Base-by-base conservation (phyloP, 2,329 filamentous ascomycete species). In the Penicillium brasilianum region DNA sequence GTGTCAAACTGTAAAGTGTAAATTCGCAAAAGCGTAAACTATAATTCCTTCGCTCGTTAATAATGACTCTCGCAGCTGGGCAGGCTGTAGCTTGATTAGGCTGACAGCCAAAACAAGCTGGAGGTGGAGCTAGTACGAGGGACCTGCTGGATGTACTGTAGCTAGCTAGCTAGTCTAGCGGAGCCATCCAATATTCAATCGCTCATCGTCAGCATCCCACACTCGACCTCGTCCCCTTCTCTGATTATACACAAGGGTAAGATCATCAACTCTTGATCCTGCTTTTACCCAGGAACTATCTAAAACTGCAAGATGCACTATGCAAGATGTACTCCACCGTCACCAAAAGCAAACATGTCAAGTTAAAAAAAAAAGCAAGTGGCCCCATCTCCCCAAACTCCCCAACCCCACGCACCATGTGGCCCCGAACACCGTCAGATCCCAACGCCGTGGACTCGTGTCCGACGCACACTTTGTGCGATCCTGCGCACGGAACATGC, bases 1-100 rank as follows among this genome's bases (percentile, higher is more conserved):
- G 34, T 53, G 32, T 53, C 16, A 53, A 53, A 53, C 50, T 53
- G 50, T 53, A 53, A 53, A 53, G 50, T 53, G 50, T 53, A 53
- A 53, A n/a, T 37, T 25, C 32, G 13, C 34, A 18, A 53, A 50
- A 53, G 32, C 36, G 50, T 25, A 28, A 53, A 53, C 16, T 50
- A 50, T 34, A 34, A 20, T 20, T 20, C n/a, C 2, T 11, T 50
- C n/a, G 6, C 18, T 30, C 13, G 14, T 28, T n/a, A 30, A 48
- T 30, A 5, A 34, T 13, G 30, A 5, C 43, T 32, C 48, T 20
- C 43, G 8, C 22, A 28, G 13, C 43, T 30, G 25, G 22, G 7
- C 4, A 5, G 43, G 43, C 25, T 18, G 30, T 50, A 20, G 28
- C 48, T 34, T 7, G 25, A 28, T 16, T 20, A 14, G n/a, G 48